These are phyloP conservation scores for Murraya paniculata DNA, from an alignment of 345 rosid genomes.

Conservation along the genomic window DNA sequence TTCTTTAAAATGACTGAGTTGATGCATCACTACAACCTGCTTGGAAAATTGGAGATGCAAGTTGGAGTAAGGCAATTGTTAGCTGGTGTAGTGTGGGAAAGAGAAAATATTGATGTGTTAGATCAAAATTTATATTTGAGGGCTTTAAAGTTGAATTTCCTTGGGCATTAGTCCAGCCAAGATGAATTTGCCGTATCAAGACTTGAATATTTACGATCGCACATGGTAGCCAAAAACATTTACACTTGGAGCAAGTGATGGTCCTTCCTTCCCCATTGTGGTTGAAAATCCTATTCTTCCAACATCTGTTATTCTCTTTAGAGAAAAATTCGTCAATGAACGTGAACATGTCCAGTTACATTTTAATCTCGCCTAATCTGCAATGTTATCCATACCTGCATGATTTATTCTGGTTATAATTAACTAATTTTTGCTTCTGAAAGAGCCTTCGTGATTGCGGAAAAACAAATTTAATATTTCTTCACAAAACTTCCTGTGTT, in stretches of 20 bases:
- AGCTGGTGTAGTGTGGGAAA: neutral
- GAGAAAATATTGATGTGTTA: neutral
- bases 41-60: neutral
- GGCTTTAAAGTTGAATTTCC: neutral
- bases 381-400: neutral
- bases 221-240: neutral
- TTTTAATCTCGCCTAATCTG: neutral
- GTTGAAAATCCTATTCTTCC: neutral
- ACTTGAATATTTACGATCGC: neutral
- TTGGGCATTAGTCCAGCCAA: neutral
- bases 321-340: neutral
- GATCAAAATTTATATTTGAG: conserved; percentile 1
- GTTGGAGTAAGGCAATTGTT: neutral
- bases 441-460: neutral
- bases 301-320: neutral
- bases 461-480: neutral
- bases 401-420: neutral
- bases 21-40: neutral
- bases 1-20: neutral
- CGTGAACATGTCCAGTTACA: neutral
- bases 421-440: neutral
- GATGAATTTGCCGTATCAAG: neutral
- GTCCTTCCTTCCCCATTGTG: neutral
- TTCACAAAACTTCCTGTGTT: neutral
- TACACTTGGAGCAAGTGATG: neutral